Evolutionary conservation across 148 eudicot species (phyloP).

Genomic region (Amaranthus hypochondriacus): DNA sequence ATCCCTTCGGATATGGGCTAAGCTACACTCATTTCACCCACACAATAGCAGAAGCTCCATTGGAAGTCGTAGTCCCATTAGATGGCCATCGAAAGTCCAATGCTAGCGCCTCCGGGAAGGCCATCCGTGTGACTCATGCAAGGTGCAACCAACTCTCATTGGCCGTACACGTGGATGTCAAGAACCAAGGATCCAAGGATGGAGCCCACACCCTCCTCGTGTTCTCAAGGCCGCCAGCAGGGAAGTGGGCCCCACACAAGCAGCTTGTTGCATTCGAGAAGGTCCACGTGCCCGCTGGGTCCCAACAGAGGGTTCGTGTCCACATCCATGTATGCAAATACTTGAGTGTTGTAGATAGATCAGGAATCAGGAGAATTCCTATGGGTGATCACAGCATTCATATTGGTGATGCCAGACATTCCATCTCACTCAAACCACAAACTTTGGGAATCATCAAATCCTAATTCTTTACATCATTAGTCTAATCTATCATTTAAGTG

Average conservation of each 20-base stretch:
- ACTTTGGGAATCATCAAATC: constrained; percentile 25
- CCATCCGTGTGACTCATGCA: constrained; percentile 63
- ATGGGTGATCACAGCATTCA: constrained; percentile 70
- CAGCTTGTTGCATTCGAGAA: constrained; percentile 74
- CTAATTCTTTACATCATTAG: neutral
- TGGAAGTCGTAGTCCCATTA: constrained; percentile 42
- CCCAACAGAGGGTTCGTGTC: constrained; percentile 38
- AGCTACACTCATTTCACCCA: constrained; percentile 67
- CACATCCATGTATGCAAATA: constrained; percentile 72
- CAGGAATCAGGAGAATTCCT: constrained; percentile 67
- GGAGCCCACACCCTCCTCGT: constrained; percentile 78
- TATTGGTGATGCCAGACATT: constrained; percentile 56
- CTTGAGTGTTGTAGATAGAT: constrained; percentile 66
- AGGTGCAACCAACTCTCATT: constrained; percentile 54
- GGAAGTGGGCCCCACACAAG: constrained; percentile 62
- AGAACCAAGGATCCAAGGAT: constrained; percentile 54
- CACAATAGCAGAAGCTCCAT: constrained; percentile 50
- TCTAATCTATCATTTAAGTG: neutral
- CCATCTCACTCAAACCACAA: constrained; percentile 46
- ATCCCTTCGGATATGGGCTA: constrained; percentile 82
- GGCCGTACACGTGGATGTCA: constrained; percentile 45
- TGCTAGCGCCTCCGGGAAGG: constrained; percentile 20
- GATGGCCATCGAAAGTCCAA: constrained; percentile 51
- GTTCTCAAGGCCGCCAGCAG: constrained; percentile 58
- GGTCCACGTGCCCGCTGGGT: constrained; percentile 51